phyloP scores from a whole-genome alignment of 2,329 filamentous ascomycete genomes.

The Penicillium carneum region DNA sequence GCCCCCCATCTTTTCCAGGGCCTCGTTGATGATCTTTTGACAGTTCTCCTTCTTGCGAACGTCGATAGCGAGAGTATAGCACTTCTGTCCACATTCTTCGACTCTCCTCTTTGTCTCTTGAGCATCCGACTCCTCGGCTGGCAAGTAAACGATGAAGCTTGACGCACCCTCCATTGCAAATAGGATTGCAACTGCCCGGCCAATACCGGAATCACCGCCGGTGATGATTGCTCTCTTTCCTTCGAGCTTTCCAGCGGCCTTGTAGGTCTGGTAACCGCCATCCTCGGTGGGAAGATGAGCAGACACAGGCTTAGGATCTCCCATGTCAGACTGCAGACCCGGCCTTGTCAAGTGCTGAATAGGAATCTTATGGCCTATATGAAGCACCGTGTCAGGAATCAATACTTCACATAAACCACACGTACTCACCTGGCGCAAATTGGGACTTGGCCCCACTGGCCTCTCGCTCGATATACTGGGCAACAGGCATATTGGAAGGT shows the following conservation, averaged over 20 bases:
- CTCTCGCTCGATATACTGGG: conserved; percentile 29
- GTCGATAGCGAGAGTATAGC: conserved; percentile 70
- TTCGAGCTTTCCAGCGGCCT: conserved; percentile 75
- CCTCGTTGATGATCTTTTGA: conserved; percentile 71
- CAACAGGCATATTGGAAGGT: conserved; percentile 23
- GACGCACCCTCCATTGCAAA: conserved; percentile 83
- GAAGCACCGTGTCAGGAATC: not conserved
- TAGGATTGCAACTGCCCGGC: conserved; percentile 75
- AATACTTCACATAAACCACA: not conserved
- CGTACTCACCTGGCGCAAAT: conserved; percentile 43
- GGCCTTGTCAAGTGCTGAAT: conserved; percentile 62
- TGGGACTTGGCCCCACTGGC: conserved; percentile 42
- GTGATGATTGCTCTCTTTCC: conserved; percentile 81
- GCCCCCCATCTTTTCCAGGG: conserved; percentile 68
- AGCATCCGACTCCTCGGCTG: conserved; percentile 78
- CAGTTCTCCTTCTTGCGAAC: conserved; percentile 72
- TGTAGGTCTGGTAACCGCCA: conserved; percentile 73
- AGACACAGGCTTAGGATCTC: conserved; percentile 64
- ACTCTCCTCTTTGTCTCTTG: conserved; percentile 75
- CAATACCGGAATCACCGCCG: conserved; percentile 80
- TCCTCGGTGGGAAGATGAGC: conserved; percentile 72
- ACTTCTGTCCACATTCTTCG: conserved; percentile 70
- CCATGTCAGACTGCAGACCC: conserved; percentile 63
- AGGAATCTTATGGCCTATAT: conserved; percentile 59
- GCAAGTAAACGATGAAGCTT: conserved; percentile 74